Base-by-base conservation (phyloP, 192 early-diverging fungal species). In the Coemansia sp. region DNA sequence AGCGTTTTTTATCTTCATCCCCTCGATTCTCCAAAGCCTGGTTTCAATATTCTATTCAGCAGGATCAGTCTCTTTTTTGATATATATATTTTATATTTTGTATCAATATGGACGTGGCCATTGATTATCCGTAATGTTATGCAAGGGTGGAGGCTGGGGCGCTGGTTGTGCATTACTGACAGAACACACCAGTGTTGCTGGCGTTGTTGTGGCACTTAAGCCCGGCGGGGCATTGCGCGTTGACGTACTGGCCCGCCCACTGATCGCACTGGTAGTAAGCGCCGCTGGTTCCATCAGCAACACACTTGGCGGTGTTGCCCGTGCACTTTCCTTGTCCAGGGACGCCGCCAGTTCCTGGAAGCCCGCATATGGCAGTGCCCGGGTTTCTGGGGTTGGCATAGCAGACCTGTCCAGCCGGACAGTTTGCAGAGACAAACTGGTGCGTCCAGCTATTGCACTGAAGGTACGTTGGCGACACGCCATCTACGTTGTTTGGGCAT, bases 181-280 rank as follows among this genome's bases (percentile, higher is more conserved):
- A 74, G 57, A 59, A 64, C 10, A 78, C 75, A n/a, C 75, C 75
- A 0, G 69, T 67, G 62, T 61, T 61, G 63, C 55, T 62, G 36
- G 58, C 59, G 44, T 79, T 79, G 66, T 79, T 79, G 22, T 72
- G 59, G 63, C 70, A 79, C 45, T 38, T 70, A 34, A 74, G 76
- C 2, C 67, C 67, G 20, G 23, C 25, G 14, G 70, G 76, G 41
- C 76, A 79, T 34, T 33, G 45, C 22, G 66, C 60, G 23, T 61
- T 67, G 29, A 70, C 63, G 40, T 67, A 79, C 54, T 79, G 70
- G 41, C 71, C 71, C 2, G 67, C 59, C 76, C 76, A 79, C 42
- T 50, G 52, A 55, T 79, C 65, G 67, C 76, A 79, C 63, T 65
- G 63, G 37, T 50, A 44, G 54, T 73, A 79, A 42, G 38, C 59